Conservation (phyloP, 495 filamentous ascomycete genomes). For the Letharia columbiana region DNA sequence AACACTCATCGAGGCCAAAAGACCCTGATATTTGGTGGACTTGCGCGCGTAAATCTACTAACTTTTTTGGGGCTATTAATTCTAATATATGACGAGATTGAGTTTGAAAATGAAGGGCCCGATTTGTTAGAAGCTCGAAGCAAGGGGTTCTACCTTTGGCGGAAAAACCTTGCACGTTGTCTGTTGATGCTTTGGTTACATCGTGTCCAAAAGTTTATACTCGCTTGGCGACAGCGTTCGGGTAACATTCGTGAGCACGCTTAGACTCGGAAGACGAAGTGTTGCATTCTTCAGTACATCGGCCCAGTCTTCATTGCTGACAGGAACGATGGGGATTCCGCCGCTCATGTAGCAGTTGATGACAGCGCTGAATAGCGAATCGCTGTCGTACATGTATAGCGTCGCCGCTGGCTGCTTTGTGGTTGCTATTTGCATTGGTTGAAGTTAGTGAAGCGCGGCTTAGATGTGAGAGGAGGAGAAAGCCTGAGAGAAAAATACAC, state of each 20-base stretch:
- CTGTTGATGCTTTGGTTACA: neutral
- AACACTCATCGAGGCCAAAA: too few species aligned
- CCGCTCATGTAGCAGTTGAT: conserved; percentile 3
- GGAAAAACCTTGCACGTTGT: too few species aligned
- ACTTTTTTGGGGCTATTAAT: too few species aligned
- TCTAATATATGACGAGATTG: too few species aligned
- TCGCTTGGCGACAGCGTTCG: neutral
- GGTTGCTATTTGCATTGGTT: neutral
- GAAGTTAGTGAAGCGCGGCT: neutral
- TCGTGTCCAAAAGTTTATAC: neutral
- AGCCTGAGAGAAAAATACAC: neutral
- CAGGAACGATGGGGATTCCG: conserved; percentile 36
- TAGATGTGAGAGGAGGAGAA: neutral
- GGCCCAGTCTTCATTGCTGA: neutral
- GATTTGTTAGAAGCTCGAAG: too few species aligned
- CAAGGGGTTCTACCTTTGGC: too few species aligned
- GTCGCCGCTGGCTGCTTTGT: neutral
- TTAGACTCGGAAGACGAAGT: neutral
- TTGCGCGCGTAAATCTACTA: too few species aligned
- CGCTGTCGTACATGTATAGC: conserved; percentile 3
- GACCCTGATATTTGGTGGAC: too few species aligned
- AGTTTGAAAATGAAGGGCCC: too few species aligned
- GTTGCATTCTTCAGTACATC: neutral
- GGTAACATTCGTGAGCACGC: neutral
- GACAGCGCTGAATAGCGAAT: neutral